Evolutionary conservation across 23 red algal species (phyloP), one percentile per base, ranked within the genome.

Genomic region (Chondrus crispus): DNA sequence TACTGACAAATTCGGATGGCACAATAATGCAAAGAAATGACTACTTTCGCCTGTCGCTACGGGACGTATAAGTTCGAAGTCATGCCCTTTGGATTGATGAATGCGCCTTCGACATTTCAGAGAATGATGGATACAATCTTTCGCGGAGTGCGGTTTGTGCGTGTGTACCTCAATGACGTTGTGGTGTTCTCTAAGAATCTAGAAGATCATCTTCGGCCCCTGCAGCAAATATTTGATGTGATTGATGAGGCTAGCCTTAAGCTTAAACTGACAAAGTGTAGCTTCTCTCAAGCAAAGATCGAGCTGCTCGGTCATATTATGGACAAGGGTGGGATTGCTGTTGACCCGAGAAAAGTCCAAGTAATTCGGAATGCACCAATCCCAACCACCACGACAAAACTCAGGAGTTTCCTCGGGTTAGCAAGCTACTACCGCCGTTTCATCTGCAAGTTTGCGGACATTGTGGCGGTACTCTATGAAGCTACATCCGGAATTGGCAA

Each of bases 81-180:
- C 4, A 81, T 81, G 76, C 76, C 46, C 4, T 55, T 81, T 57
- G 45, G 76, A 2, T 49, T 81, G 36, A 81, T 81, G 46, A 81
- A 81, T n/a, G 18, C 76, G 22, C 76, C 76, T 19, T 80, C 74
- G 2, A 80, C 36, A 9, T 80, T 80, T 35, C 74, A 50, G 4
- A 18, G 74, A 16, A 80, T 80, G 74, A 54, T 80, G 74, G 74
- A 80, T 4, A 16, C 16, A 4, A 45, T 80, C 3, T 46, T 80
- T 50, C 38, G 48, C 6, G 36, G 28, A 3, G 4, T 51, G 12
- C 22, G 42, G 3, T 80, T 80, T 51, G 4, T 80, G 2, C 14
- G 74, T 2, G 38, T 80, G 3, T 80, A 80, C 28, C 46, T 80
- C 26, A 46, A 54, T 50, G 74, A 80, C 22, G 41, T 80, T 10